phyloP scores from a whole-genome alignment of 495 filamentous ascomycete genomes.

The Pseudoneurospora amorphoporcata region DNA sequence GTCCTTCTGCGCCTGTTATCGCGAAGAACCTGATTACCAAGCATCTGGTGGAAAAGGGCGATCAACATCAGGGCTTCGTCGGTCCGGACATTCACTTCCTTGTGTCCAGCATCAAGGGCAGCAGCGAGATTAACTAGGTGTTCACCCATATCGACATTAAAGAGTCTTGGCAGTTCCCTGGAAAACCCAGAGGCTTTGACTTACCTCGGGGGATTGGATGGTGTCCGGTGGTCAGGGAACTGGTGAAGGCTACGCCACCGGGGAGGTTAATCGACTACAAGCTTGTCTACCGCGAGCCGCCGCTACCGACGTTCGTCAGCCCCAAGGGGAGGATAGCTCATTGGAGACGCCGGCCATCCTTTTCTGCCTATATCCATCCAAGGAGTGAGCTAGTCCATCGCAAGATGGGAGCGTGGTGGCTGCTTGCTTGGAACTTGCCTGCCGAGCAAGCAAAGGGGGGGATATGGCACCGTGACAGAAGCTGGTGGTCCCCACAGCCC shows the following conservation, averaged over 20 bases:
- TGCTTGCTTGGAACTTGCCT: conserved; percentile 42
- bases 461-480: background rate
- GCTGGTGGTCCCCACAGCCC: conserved; percentile 26
- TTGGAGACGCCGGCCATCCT: conserved; percentile 65
- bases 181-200: conserved; percentile 50
- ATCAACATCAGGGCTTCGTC: conserved; percentile 50
- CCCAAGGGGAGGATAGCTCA: conserved; percentile 45
- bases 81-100: conserved; percentile 57
- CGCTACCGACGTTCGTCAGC: conserved; percentile 54
- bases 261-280: conserved; percentile 58
- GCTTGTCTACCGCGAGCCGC: conserved; percentile 60
- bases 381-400: conserved; percentile 60
- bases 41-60: conserved; percentile 53
- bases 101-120: conserved; percentile 50
- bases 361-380: conserved; percentile 65
- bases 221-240: conserved; percentile 50
- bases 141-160: conserved; percentile 51
- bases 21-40: conserved; percentile 51
- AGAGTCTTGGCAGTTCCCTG: conserved; percentile 55
- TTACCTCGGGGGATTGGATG: conserved; percentile 51
- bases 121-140: conserved; percentile 60
- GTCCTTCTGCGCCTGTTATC: conserved; percentile 40
- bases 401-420: conserved; percentile 61
- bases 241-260: conserved; percentile 49
- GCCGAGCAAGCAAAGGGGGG: conserved; percentile 9